Percentiles rank a stretch among this genome's conserved stretches.
These are phyloP conservation scores for Rhodotorula sp. DNA, from an alignment of 1,284 basidiomycete species.

Conservation along the genomic window DNA sequence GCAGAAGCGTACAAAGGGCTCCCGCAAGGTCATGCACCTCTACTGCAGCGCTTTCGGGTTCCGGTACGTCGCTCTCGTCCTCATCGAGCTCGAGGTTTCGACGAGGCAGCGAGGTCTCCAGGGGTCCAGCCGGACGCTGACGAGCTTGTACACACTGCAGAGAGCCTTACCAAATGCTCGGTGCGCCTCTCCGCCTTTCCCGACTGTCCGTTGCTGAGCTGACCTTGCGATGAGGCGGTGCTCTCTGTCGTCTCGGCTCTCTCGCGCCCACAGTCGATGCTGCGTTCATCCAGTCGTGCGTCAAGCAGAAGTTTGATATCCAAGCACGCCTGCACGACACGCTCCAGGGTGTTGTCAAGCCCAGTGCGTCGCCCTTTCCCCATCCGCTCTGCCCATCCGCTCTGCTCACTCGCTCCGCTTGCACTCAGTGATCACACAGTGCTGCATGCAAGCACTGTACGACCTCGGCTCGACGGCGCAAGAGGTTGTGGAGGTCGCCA, in stretches of 20 bases:
- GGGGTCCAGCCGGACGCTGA: not conserved
- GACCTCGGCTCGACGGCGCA: conserved; percentile 71
- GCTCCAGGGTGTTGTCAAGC: conserved; percentile 80
- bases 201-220: not conserved
- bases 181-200: conserved; percentile 53
- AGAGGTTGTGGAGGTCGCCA: conserved; percentile 78
- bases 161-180: conserved; percentile 82
- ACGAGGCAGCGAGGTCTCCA: too few species aligned
- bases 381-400: too few species aligned
- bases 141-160: not conserved
- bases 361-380: conserved; percentile 63
- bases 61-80: conserved; percentile 52
- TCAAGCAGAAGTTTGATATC: conserved; percentile 70
- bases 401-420: not conserved
- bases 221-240: not conserved
- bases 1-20: conserved; percentile 87
- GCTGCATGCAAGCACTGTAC: conserved; percentile 88
- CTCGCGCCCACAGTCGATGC: conserved; percentile 66
- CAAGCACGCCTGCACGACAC: conserved; percentile 69
- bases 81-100: not conserved
- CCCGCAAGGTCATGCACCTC: conserved; percentile 85
- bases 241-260: not conserved
- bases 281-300: conserved; percentile 73
- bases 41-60: conserved; percentile 82
- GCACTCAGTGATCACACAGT: conserved; percentile 88